Evolutionary conservation across 257 asterid genomes (phyloP).

Genomic region (Cordia subcordata): DNA sequence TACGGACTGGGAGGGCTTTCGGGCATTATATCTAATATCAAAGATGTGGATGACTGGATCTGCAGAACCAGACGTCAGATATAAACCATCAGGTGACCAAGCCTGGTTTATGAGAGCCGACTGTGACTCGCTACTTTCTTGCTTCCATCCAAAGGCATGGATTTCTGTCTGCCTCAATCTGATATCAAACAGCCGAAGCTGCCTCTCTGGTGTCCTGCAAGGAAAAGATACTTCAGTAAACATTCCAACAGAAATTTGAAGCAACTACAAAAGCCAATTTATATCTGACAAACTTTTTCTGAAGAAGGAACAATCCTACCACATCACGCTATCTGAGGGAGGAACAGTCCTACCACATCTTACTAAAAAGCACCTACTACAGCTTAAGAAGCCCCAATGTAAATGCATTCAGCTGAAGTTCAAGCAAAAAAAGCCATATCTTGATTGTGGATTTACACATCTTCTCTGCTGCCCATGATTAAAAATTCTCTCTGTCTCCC

Average conservation of each 20-base stretch:
- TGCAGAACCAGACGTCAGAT: constrained; percentile 77
- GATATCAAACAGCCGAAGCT: constrained; percentile 69
- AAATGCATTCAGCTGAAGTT: too few relatives aligned
- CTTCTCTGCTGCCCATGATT: too few relatives aligned
- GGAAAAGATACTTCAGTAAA: not conserved
- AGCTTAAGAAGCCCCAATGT: too few relatives aligned
- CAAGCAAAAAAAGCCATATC: too few relatives aligned
- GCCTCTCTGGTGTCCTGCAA: constrained; percentile 75
- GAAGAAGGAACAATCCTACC: too few relatives aligned
- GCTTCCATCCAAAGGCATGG: constrained; percentile 84
- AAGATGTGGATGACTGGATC: constrained; percentile 83
- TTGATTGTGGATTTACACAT: too few relatives aligned
- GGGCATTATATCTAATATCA: constrained; percentile 64
- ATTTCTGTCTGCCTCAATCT: constrained; percentile 53
- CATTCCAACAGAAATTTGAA: too few relatives aligned
- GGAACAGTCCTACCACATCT: too few relatives aligned
- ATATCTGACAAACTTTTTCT: too few relatives aligned
- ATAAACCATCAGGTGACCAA: constrained; percentile 91
- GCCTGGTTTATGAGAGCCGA: constrained; percentile 88
- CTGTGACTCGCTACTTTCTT: constrained; percentile 79
- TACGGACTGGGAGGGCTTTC: constrained; percentile 66
- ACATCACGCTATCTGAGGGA: too few relatives aligned
- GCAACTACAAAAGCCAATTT: not conserved
- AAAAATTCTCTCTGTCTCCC: too few relatives aligned
- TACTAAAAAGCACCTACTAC: too few relatives aligned